These are phyloP conservation scores for Kwoniella heveanensis DNA, from an alignment of 768 basidiomycete genomes.

Conservation along the genomic window DNA sequence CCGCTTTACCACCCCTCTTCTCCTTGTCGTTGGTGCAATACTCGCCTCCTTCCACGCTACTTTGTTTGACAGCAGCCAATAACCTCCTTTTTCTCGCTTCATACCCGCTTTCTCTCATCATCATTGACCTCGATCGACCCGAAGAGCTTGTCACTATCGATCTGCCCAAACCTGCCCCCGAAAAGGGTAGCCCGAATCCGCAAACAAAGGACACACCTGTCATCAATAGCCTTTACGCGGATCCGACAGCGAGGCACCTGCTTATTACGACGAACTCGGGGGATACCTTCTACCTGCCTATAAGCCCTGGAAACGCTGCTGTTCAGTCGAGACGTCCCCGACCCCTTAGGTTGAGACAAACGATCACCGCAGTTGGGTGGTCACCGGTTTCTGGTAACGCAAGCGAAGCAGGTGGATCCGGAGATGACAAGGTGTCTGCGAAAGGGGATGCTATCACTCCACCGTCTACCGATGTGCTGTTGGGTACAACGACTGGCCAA, in stretches of 20 bases:
- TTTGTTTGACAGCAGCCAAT: slow-evolving; percentile 79
- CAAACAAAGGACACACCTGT: slow-evolving; percentile 19
- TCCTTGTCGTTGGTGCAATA: slow-evolving; percentile 69
- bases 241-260: slow-evolving; percentile 89
- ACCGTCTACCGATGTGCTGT: slow-evolving; percentile 75
- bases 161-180: slow-evolving; percentile 66
- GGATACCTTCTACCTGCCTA: slow-evolving; percentile 90
- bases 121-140: slow-evolving; percentile 85
- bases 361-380: slow-evolving; percentile 91
- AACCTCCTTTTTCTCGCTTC: slow-evolving; percentile 85
- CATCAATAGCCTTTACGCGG: slow-evolving; percentile 84
- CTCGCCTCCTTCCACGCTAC: slow-evolving; percentile 78
- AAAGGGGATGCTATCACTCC: slow-evolving; percentile 56
- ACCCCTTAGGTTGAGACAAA: slow-evolving; percentile 75
- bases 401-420: slow-evolving; percentile 50
- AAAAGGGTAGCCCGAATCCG: slow-evolving; percentile 64
- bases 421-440: not conserved
- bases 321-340: slow-evolving; percentile 69
- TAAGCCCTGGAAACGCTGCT: slow-evolving; percentile 36
- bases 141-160: slow-evolving; percentile 74
- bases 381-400: slow-evolving; percentile 66
- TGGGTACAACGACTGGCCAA: slow-evolving; percentile 80
- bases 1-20: slow-evolving; percentile 43
- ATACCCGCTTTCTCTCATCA: slow-evolving; percentile 71
- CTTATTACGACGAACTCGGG: slow-evolving; percentile 81